Evolutionary conservation across 2,329 filamentous ascomycete genomes (phyloP).

Genomic region (Nemania serpens): DNA sequence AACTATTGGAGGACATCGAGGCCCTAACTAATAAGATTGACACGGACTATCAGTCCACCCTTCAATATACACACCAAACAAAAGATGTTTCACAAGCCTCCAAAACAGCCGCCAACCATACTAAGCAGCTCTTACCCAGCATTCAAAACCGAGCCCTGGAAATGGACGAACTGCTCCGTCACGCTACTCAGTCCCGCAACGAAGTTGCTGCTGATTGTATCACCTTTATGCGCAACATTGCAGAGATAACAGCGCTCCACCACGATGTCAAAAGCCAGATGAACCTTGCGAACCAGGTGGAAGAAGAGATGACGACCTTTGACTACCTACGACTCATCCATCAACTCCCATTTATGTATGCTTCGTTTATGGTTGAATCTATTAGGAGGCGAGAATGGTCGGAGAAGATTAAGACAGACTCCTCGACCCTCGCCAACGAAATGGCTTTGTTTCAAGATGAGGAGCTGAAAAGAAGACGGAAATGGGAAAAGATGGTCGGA

Average conservation of each 20-base stretch:
- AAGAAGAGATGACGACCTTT: conserved; percentile 79
- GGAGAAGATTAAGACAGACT: conserved; percentile 87
- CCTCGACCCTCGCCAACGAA: conserved; percentile 86
- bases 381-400: conserved; percentile 87
- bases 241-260: conserved; percentile 76
- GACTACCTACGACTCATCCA: conserved; percentile 80
- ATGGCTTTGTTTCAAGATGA: conserved; percentile 92
- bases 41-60: conserved; percentile 79
- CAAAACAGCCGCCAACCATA: conserved; percentile 66
- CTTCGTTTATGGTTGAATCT: conserved; percentile 84
- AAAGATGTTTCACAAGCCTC: conserved; percentile 64
- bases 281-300: conserved; percentile 69
- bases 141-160: conserved; percentile 60
- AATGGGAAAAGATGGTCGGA: conserved; percentile 87
- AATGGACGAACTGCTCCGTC: conserved; percentile 64
- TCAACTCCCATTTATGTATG: conserved; percentile 86
- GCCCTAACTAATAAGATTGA: conserved; percentile 84
- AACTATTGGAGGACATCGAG: conserved; percentile 82
- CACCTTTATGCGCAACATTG: conserved; percentile 80
- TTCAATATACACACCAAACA: conserved; percentile 68
- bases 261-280: conserved; percentile 74
- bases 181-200: conserved; percentile 70
- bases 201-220: conserved; percentile 67
- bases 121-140: conserved; percentile 64
- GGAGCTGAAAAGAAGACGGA: conserved; percentile 83